Percentiles rank a stretch among this genome's conserved stretches.
phyloP scores from a whole-genome alignment of 495 filamentous ascomycete species.

The Xylaria curta region DNA sequence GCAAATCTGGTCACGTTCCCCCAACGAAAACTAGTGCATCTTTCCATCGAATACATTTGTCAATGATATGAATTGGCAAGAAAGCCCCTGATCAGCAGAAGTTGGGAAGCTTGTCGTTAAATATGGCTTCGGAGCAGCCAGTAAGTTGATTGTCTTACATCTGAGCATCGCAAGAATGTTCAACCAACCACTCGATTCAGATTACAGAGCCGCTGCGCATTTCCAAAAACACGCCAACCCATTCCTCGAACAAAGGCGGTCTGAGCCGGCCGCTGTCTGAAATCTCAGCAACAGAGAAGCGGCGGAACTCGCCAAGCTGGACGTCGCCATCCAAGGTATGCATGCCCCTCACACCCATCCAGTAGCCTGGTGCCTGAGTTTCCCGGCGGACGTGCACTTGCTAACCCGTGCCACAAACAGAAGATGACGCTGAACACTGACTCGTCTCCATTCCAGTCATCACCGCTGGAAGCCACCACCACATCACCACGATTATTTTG shows the following conservation, averaged over 20 bases:
- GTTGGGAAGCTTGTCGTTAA: slow-evolving; percentile 24
- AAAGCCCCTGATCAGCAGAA: slow-evolving; percentile 9
- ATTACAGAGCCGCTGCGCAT: slow-evolving; percentile 62
- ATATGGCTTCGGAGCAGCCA: slow-evolving; percentile 41
- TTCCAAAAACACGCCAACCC: slow-evolving; percentile 55
- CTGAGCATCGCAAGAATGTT: slow-evolving; percentile 22
- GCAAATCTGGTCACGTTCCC: background rate
- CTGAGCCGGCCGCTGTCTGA: slow-evolving; percentile 63
- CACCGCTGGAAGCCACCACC: slow-evolving; percentile 66
- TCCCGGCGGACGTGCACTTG: slow-evolving; percentile 36
- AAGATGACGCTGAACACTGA: slow-evolving; percentile 66
- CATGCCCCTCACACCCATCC: slow-evolving; percentile 31
- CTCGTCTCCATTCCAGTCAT: slow-evolving; percentile 77
- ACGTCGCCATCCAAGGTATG: slow-evolving; percentile 71
- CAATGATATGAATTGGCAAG: slow-evolving; percentile 23
- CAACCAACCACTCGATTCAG: slow-evolving; percentile 27
- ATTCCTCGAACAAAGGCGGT: slow-evolving; percentile 55
- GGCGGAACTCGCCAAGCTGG: slow-evolving; percentile 79
- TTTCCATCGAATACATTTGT: slow-evolving; percentile 26
- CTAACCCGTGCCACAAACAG: slow-evolving; percentile 32
- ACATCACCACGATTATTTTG: slow-evolving; percentile 83
- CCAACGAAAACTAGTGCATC: slow-evolving; percentile 1
- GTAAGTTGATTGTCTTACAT: slow-evolving; percentile 39
- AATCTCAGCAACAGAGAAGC: slow-evolving; percentile 61
- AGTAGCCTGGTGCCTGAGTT: background rate